phyloP scores from a whole-genome alignment of 371 early-diverging fungal genomes.

The Nosema muscidifuracis region DNA sequence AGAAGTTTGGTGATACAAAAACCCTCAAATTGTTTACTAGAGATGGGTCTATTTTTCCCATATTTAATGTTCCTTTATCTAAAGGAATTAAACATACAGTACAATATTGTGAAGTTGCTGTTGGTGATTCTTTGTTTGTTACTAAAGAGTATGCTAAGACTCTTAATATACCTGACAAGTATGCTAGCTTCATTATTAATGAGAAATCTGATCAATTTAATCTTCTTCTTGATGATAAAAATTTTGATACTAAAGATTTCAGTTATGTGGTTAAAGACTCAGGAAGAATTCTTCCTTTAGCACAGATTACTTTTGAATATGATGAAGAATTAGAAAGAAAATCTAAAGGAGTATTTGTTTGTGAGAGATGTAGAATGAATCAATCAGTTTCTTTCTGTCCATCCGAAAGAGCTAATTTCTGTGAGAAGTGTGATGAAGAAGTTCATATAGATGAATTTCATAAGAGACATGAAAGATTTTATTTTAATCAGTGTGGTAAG shows the following conservation, averaged over 20 bases:
- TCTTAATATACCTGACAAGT: slow-evolving; percentile 51
- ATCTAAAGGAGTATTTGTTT: slow-evolving; percentile 44
- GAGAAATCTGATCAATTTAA: not conserved
- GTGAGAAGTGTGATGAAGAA: slow-evolving; percentile 58
- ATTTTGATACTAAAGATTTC: slow-evolving; percentile 22
- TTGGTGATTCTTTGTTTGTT: slow-evolving; percentile 59
- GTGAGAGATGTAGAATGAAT: slow-evolving; percentile 57
- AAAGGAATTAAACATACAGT: slow-evolving; percentile 53
- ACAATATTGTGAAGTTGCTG: slow-evolving; percentile 60
- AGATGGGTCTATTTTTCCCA: slow-evolving; percentile 43
- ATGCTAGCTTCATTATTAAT: slow-evolving; percentile 55
- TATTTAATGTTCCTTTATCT: slow-evolving; percentile 54
- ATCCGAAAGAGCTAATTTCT: slow-evolving; percentile 63
- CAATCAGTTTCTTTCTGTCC: slow-evolving; percentile 58
- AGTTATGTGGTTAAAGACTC: slow-evolving; percentile 60
- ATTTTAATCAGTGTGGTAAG: slow-evolving; percentile 59
- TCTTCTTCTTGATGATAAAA: slow-evolving; percentile 17
- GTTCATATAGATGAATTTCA: slow-evolving; percentile 61
- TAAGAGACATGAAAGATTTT: slow-evolving; percentile 58
- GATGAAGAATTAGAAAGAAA: slow-evolving; percentile 59
- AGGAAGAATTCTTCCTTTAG: slow-evolving; percentile 53
- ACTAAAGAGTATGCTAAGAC: slow-evolving; percentile 55
- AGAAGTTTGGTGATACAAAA: slow-evolving; percentile 52
- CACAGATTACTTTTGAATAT: slow-evolving; percentile 62
- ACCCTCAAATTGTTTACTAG: slow-evolving; percentile 50